A percentile compares a stretch with the other conserved stretches of the same genome.
phyloP scores from a whole-genome alignment of 78 protist species.

The Neovahlkampfia damariscottae region DNA sequence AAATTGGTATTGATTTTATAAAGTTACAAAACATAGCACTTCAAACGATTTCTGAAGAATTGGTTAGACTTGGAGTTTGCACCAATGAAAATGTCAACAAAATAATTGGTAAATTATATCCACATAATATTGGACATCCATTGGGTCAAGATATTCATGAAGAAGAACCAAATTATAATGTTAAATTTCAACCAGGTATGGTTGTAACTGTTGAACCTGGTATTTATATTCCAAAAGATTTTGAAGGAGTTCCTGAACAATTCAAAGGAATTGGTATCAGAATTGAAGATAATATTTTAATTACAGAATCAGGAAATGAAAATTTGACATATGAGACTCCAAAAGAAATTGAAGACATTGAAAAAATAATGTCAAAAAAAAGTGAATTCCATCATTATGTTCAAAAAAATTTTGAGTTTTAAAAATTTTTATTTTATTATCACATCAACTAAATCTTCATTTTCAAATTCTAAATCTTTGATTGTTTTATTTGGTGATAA shows the following conservation, averaged over 20 bases:
- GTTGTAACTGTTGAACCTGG: slow-evolving; percentile 22
- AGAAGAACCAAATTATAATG: neutral
- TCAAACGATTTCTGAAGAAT: slow-evolving; percentile 22
- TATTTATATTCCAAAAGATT: slow-evolving; percentile 8
- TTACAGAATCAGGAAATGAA: slow-evolving; percentile 33
- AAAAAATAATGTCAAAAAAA: slow-evolving; percentile 23
- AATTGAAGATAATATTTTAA: slow-evolving; percentile 17
- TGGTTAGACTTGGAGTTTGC: slow-evolving; percentile 40
- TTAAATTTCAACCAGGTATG: neutral
- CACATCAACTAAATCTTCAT: neutral
- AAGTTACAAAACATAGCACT: slow-evolving; percentile 13
- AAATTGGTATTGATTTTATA: slow-evolving; percentile 2
- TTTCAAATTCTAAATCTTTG: too few relatives aligned
- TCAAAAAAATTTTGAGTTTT: neutral
- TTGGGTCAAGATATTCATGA: slow-evolving; percentile 26
- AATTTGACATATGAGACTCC: slow-evolving; percentile 28
- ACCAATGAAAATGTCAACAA: slow-evolving; percentile 30
- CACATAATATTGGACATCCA: slow-evolving; percentile 30
- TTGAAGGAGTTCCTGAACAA: neutral
- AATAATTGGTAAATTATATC: slow-evolving; percentile 36
- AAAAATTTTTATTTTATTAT: neutral
- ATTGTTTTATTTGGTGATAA: too few relatives aligned
- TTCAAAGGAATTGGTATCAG: slow-evolving; percentile 5
- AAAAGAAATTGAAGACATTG: slow-evolving; percentile 60
- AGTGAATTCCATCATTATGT: neutral